Percentiles rank a stretch among this genome's conserved stretches.
Conservation (phyloP, 495 filamentous ascomycete genomes). For the Trichoderma orchidacearum region DNA sequence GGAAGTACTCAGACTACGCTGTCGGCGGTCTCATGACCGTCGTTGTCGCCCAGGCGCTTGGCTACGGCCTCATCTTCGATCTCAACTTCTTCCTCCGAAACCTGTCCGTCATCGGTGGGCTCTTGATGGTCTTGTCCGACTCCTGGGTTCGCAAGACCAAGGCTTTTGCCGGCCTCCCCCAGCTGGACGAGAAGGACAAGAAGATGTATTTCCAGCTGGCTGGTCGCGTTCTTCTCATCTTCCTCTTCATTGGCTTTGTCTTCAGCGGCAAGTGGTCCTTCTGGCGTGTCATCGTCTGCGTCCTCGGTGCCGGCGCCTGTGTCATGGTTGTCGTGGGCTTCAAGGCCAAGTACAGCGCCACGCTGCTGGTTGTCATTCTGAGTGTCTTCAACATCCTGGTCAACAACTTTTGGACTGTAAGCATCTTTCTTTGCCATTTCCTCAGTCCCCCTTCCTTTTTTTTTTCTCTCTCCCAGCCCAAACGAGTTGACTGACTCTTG, state of each 20-base stretch:
- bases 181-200: constrained; percentile 94
- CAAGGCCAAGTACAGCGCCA: constrained; percentile 98
- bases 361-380: constrained; percentile 82
- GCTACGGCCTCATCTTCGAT: constrained; percentile 97
- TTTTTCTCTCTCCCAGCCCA: neutral
- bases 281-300: constrained; percentile 66
- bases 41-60: constrained; percentile 89
- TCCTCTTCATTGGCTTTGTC: constrained; percentile 91
- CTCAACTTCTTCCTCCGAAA: constrained; percentile 99
- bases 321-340: constrained; percentile 99
- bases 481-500: neutral
- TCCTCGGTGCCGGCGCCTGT: constrained; percentile 78
- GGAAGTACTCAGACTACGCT: constrained; percentile 83
- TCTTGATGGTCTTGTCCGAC: constrained; percentile 96
- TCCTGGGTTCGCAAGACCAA: constrained; percentile 96
- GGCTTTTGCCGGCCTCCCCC: constrained; percentile 84
- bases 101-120: constrained; percentile 86
- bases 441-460: neutral
- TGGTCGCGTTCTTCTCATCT: constrained; percentile 89
- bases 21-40: constrained; percentile 82
- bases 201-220: constrained; percentile 99
- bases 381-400: constrained; percentile 94
- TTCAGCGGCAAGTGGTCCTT: constrained; percentile 89
- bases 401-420: constrained; percentile 99
- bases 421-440: too few species aligned